phyloP scores from a whole-genome alignment of 441 rosid species.

The Corymbia calophylla region DNA sequence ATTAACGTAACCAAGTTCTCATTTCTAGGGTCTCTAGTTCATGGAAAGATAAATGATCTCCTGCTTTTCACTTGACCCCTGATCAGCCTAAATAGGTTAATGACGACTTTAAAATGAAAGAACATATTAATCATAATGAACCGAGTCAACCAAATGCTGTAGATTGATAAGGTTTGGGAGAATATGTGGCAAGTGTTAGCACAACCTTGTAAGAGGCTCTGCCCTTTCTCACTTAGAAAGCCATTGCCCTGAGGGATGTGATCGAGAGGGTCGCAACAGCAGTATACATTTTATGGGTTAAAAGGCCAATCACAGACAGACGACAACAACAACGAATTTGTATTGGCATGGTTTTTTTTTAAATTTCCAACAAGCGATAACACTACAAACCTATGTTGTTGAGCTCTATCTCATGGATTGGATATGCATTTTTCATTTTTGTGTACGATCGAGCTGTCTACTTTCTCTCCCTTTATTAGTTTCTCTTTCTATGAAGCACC shows the following conservation, averaged over 20 bases:
- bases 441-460: neutral
- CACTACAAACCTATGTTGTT: neutral
- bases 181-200: accelerated
- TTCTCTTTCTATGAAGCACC: neutral
- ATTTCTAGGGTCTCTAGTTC: neutral
- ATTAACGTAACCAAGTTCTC: neutral
- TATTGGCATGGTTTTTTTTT: neutral
- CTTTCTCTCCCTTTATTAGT: neutral
- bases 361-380: neutral
- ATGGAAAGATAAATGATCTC: neutral
- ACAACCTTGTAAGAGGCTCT: neutral
- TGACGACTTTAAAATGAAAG: neutral
- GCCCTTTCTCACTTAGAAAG: neutral
- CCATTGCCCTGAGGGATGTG: neutral
- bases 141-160: neutral
- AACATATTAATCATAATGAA: neutral
- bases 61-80: neutral
- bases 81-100: neutral
- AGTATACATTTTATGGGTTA: neutral
- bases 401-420: conserved; percentile 5
- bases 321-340: no score
- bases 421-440: neutral
- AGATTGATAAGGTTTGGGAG: neutral
- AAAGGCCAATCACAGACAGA: neutral
- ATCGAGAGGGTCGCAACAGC: neutral